These are phyloP conservation scores for Lactifluus echinatus DNA, from an alignment of 768 basidiomycete genomes.

Conservation along the genomic window DNA sequence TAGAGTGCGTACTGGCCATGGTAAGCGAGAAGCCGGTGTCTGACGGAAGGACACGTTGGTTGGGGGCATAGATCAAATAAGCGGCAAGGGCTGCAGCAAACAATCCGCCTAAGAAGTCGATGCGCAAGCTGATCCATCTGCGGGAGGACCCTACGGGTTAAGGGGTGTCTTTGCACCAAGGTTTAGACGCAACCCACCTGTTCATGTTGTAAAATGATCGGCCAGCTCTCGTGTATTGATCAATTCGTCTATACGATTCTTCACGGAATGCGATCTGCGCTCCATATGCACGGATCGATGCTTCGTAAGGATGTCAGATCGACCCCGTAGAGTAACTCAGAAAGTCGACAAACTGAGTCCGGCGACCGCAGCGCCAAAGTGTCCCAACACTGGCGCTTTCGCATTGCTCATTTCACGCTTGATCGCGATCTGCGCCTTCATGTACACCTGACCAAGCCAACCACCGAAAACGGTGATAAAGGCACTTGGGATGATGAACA, in stretches of 20 bases:
- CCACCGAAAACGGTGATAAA: slow-evolving; percentile 32
- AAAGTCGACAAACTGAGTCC: slow-evolving; percentile 33
- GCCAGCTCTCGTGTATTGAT: slow-evolving; percentile 37
- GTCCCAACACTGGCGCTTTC: slow-evolving; percentile 40
- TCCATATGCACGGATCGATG: slow-evolving; percentile 48
- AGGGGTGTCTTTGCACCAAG: no score
- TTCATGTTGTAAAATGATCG: slow-evolving; percentile 42
- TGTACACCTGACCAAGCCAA: slow-evolving; percentile 42
- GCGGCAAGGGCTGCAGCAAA: slow-evolving; percentile 43
- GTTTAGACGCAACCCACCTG: slow-evolving; percentile 25
- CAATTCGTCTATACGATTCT: slow-evolving; percentile 38
- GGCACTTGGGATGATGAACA: slow-evolving; percentile 34
- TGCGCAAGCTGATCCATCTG: slow-evolving; percentile 41
- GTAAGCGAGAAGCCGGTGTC: slow-evolving; percentile 34
- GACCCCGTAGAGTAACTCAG: not conserved
- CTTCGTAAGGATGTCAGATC: slow-evolving; percentile 12
- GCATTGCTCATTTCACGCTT: slow-evolving; percentile 49
- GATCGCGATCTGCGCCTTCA: slow-evolving; percentile 45
- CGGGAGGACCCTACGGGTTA: not conserved
- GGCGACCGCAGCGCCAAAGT: slow-evolving; percentile 43
- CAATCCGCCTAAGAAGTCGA: slow-evolving; percentile 50
- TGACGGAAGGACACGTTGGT: slow-evolving; percentile 27
- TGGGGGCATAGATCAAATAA: slow-evolving; percentile 41
- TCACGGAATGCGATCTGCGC: slow-evolving; percentile 36
- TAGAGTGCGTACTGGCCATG: slow-evolving; percentile 32